Evolutionary conservation across 352 stramenopile genomes (phyloP).

Genomic region (Halophytophthora polymorphica): DNA sequence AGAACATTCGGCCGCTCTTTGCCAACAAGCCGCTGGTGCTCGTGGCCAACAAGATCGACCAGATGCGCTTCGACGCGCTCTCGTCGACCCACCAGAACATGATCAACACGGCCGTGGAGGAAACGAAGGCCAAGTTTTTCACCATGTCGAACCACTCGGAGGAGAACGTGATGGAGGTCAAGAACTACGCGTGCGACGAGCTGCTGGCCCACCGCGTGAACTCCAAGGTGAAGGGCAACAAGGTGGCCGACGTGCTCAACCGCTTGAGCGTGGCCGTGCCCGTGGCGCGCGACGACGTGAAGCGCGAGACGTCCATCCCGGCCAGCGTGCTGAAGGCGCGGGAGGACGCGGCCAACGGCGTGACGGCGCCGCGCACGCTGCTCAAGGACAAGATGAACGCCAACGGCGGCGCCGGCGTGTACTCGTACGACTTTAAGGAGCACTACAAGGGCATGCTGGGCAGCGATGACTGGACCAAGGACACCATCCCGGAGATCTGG

Average conservation of each 20-base stretch:
- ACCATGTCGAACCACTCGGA: slow-evolving; percentile 98
- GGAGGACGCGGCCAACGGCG: slow-evolving; percentile 41
- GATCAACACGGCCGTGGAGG: slow-evolving; percentile 73
- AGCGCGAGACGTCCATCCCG: slow-evolving; percentile 92
- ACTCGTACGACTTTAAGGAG: slow-evolving; percentile 96
- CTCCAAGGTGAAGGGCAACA: slow-evolving; percentile 93
- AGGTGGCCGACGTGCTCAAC: slow-evolving; percentile 96
- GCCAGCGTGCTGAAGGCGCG: slow-evolving; percentile 88
- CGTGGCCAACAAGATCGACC: slow-evolving; percentile 99
- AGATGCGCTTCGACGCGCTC: slow-evolving; percentile 92
- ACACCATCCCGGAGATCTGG: slow-evolving; percentile 99
- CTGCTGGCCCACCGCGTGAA: slow-evolving; percentile 93
- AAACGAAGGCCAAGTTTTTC: slow-evolving; percentile 92
- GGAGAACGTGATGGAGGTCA: slow-evolving; percentile 95
- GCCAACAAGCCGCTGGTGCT: slow-evolving; percentile 99
- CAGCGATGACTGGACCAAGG: slow-evolving; percentile 95
- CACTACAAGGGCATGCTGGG: slow-evolving; percentile 96
- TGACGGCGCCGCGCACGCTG: slow-evolving; percentile 38
- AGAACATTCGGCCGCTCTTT: slow-evolving; percentile 98
- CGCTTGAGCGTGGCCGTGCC: slow-evolving; percentile 95
- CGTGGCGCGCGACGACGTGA: slow-evolving; percentile 89
- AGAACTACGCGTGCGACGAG: slow-evolving; percentile 95
- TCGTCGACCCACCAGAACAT: slow-evolving; percentile 66
- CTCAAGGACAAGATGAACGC: slow-evolving; percentile 91
- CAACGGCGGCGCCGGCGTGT: slow-evolving; percentile 97